Base-by-base conservation (phyloP, 768 basidiomycete species). In the Cyclocybe cylindracea region DNA sequence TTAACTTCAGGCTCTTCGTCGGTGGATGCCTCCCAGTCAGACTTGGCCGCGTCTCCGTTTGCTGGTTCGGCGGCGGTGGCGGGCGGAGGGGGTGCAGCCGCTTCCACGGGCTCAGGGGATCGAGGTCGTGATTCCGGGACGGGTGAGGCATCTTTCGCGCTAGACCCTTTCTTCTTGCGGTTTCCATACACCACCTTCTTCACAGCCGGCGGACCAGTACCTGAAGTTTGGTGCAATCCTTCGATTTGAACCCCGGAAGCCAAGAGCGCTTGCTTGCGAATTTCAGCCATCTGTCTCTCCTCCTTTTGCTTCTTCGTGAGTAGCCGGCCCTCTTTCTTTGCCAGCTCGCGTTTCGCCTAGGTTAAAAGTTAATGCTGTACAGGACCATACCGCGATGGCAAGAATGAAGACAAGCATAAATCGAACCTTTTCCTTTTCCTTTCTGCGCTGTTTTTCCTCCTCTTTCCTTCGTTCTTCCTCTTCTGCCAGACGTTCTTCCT, bases 281-380 rank as follows among this genome's bases (percentile, higher is more conserved):
- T 83, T 67, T 98, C 95, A 2, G 93, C 94, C 58, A 86, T 89
- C 16, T 89, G 90, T 60, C 81, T 86, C 67, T 98, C 95, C 63
- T 92, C 89, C 70, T 94, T 96, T 68, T 98, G 95, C 71, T 95
- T 97, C 70, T 96, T 94, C n/a, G 96, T 98, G 44, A 98, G 78
- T 19, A 96, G 74, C 41, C 89, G 84, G 18, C 97, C 97, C 72
- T 98, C 95, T 67, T 94, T 96, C 79, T 90, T 93, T 10, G 90
- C 87, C 46, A 89, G 66, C 61, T 97, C 95, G 46, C 85, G 85
- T 70, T 96, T 97, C 40, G 83, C 87, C 94, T 95, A 63, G n/a
- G 40, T 44, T 35, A 53, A 48, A 44, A 39, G 40, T 53, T 48
- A 58, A 53, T 45, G 41, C 52, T 10, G 46, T 39, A 39, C 5